Evolutionary conservation across 1,284 basidiomycete genomes (phyloP).

Genomic region (Marasmius sp.): DNA sequence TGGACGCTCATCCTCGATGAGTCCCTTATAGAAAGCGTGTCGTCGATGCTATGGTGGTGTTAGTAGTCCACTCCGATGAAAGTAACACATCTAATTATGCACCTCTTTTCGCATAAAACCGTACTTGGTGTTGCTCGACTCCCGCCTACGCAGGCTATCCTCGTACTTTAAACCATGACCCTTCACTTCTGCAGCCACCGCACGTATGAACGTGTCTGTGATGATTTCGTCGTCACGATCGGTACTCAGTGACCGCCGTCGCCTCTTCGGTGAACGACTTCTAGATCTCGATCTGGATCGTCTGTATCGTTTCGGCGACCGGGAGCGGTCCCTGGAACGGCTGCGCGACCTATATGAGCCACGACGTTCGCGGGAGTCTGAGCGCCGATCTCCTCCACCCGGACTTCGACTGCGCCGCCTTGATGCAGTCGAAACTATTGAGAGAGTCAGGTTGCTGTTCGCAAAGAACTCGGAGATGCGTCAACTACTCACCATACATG

Average conservation of each 20-base stretch:
- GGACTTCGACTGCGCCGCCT: conserved; percentile 40
- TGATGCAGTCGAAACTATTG: conserved; percentile 10
- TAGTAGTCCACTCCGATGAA: conserved; percentile 7
- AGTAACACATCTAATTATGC: conserved; percentile 25
- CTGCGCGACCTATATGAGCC: conserved; percentile 37
- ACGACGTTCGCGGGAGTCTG: conserved; percentile 18
- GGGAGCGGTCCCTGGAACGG: conserved; percentile 43
- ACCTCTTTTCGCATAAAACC: conserved; percentile 76
- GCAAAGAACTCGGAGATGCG: background rate
- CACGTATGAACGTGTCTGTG: conserved; percentile 80
- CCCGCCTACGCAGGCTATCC: conserved; percentile 70
- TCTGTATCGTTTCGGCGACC: conserved; percentile 36
- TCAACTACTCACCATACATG: conserved; percentile 66
- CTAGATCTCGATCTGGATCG: conserved; percentile 22
- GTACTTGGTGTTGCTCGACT: conserved; percentile 81
- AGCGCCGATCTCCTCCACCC: conserved; percentile 36
- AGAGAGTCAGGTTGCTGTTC: background rate
- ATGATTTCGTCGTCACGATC: conserved; percentile 56
- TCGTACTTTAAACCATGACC: conserved; percentile 83
- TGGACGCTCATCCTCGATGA: conserved; percentile 64
- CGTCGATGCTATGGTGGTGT: conserved; percentile 62
- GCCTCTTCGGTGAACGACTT: conserved; percentile 29
- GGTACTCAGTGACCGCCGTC: conserved; percentile 38
- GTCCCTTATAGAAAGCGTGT: conserved; percentile 78
- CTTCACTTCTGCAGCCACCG: conserved; percentile 82